These are phyloP conservation scores for Fusarium foetens DNA, from an alignment of 2,329 filamentous ascomycete species.

Conservation along the genomic window DNA sequence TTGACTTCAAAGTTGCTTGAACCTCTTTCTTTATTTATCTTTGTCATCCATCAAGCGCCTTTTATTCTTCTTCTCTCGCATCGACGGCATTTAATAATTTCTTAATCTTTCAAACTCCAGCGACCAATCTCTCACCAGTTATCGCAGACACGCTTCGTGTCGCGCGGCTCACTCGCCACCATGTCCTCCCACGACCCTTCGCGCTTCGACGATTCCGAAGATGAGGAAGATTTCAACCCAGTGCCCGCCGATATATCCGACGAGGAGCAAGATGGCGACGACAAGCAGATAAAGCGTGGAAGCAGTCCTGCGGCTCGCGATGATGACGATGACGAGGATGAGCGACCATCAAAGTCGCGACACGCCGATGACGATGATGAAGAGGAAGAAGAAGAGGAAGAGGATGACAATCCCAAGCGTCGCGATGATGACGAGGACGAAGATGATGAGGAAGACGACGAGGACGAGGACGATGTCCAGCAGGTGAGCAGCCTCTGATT, in stretches of 20 bases:
- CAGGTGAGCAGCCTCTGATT: conserved; percentile 56
- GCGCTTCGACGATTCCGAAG: conserved; percentile 72
- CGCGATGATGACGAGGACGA: conserved; percentile 59
- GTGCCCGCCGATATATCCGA: conserved; percentile 78
- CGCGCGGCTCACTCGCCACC: conserved; percentile 38
- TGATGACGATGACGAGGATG: conserved; percentile 54
- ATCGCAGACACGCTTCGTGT: conserved; percentile 31
- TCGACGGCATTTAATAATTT: conserved; percentile 4
- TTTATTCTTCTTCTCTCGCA: conserved; percentile 14
- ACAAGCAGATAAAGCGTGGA: conserved; percentile 54
- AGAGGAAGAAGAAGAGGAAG: conserved; percentile 48
- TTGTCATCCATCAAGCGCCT: conserved; percentile 34
- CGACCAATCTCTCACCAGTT: neutral
- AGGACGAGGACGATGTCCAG: conserved; percentile 75
- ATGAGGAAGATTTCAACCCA: conserved; percentile 92
- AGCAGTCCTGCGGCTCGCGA: conserved; percentile 49
- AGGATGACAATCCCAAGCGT: conserved; percentile 50
- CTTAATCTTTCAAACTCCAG: conserved; percentile 7
- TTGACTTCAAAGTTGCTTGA: conserved; percentile 16
- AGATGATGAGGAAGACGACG: conserved; percentile 69
- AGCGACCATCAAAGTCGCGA: conserved; percentile 40
- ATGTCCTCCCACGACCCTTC: conserved; percentile 61
- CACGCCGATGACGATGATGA: conserved; percentile 57
- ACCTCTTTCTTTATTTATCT: conserved; percentile 27
- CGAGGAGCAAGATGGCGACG: conserved; percentile 58